Evolutionary conservation across 345 rosid genomes (phyloP), one percentile per base, ranked within the genome.

Genomic region (Eucalyptus tenuipes): DNA sequence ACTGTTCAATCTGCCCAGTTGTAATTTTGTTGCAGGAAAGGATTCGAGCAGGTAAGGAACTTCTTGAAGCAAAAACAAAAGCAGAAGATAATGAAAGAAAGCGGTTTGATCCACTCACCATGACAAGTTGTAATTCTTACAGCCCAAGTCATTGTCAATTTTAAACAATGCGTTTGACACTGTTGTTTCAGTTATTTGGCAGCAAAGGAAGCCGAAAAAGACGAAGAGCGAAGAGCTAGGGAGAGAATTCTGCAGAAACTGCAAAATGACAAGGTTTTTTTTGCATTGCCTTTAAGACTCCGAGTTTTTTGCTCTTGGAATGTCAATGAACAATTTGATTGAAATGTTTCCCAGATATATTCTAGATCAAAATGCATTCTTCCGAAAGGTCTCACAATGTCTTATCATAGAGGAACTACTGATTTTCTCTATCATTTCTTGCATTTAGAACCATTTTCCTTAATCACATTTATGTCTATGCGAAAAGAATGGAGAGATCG

Each of bases 31-130:
- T 89, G 71, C 90, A 97, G 99, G 96, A 95, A 88, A 94, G 97
- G 89, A 95, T 98, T 91, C 93, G 90, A 88, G 95, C 93, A 44
- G 95, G 98, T n/a, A 96, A 95, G 89, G 94, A 93, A 88, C 90
- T 95, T 82, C 90, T 91, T 87, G 93, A 95, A 84, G 92, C 96
- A 87, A 93, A 91, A 91, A 89, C 88, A 91, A 92, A 90, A 37
- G 94, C 95, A 1, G 98, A 93, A 91, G 99, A 96, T 64, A 93
- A 93, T 89, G 94, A 95, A 92, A 94, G 98, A 93, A 93, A 94
- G 91, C 93, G 97, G 99, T 97, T 84, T 40, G 92, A 82, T 85
- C 88, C 64, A 42, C 49, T 71, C 71, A 88, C 48, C 84, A 75
- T 22, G 47, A 75, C 84, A 75, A 75, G 84, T 75, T 37, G 27